Percentiles rank a stretch among this genome's conserved stretches.
phyloP scores from a whole-genome alignment of 2,329 filamentous ascomycete genomes.

The Paraphoma sp. region DNA sequence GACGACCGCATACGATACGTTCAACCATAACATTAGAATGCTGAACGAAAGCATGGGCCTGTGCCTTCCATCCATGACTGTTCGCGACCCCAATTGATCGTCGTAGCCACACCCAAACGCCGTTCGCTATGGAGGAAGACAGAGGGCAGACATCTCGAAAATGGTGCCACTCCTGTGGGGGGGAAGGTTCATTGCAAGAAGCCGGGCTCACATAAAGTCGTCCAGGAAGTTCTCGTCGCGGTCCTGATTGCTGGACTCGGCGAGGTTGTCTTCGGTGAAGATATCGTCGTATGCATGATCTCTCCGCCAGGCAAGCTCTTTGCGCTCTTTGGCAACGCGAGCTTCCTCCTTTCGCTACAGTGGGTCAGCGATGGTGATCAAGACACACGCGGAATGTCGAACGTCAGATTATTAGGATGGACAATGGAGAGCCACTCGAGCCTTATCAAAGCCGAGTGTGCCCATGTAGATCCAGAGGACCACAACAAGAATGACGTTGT shows the following conservation, averaged over 20 bases:
- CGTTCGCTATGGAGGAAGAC: slow-evolving; percentile 8
- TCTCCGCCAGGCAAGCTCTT: slow-evolving; percentile 91
- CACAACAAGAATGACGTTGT: background rate
- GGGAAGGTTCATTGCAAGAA: too few species aligned
- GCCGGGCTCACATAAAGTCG: slow-evolving; percentile 67
- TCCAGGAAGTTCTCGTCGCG: slow-evolving; percentile 79
- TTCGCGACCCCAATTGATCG: slow-evolving; percentile 33
- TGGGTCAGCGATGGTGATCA: slow-evolving; percentile 10
- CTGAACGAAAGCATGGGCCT: slow-evolving; percentile 76
- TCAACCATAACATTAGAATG: slow-evolving; percentile 74
- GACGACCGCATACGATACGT: slow-evolving; percentile 62
- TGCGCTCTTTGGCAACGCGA: slow-evolving; percentile 75
- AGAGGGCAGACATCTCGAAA: background rate
- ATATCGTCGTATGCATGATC: slow-evolving; percentile 98
- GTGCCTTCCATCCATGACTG: slow-evolving; percentile 53
- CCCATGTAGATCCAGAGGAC: background rate
- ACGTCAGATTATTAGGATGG: background rate
- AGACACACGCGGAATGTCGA: too few species aligned
- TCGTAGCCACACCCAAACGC: slow-evolving; percentile 12
- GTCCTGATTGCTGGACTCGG: slow-evolving; percentile 82
- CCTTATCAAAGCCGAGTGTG: too few species aligned
- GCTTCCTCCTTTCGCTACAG: slow-evolving; percentile 77
- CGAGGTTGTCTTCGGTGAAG: slow-evolving; percentile 82
- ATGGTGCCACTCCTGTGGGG: too few species aligned
- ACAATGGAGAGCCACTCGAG: background rate